Conservation (phyloP, 2,329 filamentous ascomycete species). For the Penicillium decumbens region DNA sequence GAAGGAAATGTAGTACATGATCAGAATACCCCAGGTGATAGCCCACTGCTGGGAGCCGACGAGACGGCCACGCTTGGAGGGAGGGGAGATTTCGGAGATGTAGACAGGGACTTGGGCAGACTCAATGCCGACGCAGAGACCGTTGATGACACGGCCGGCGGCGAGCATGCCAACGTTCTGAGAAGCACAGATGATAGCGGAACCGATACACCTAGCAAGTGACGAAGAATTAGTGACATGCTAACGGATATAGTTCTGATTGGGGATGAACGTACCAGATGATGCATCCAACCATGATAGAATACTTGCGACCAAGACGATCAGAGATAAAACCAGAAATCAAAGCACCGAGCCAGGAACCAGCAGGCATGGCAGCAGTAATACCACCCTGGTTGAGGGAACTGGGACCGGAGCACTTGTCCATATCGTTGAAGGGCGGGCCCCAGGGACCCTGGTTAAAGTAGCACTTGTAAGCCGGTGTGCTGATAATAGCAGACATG, state of each 20-base stretch:
- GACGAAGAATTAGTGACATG: neutral
- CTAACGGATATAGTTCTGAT: neutral
- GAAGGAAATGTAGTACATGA: constrained; percentile 63
- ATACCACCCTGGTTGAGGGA: constrained; percentile 60
- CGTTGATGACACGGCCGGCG: constrained; percentile 64
- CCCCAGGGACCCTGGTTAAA: constrained; percentile 56
- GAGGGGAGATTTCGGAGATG: constrained; percentile 61
- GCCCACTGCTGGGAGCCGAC: constrained; percentile 72
- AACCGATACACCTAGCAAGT: constrained; percentile 46
- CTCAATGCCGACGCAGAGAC: constrained; percentile 67
- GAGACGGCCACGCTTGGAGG: constrained; percentile 55
- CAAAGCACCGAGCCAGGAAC: constrained; percentile 61
- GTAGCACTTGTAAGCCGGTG: constrained; percentile 59
- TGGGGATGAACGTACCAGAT: constrained; percentile 39
- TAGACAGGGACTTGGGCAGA: constrained; percentile 69
- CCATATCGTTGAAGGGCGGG: constrained; percentile 52
- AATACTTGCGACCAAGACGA: constrained; percentile 48
- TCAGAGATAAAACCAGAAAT: constrained; percentile 54
- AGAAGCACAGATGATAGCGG: constrained; percentile 55
- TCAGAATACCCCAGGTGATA: constrained; percentile 66
- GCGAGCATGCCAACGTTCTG: constrained; percentile 66
- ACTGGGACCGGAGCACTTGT: constrained; percentile 45
- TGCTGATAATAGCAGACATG: constrained; percentile 32
- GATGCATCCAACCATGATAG: constrained; percentile 49
- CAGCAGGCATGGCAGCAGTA: constrained; percentile 67